Base-by-base conservation (phyloP, 257 asterid genomes). In the Marsdenia floribunda region DNA sequence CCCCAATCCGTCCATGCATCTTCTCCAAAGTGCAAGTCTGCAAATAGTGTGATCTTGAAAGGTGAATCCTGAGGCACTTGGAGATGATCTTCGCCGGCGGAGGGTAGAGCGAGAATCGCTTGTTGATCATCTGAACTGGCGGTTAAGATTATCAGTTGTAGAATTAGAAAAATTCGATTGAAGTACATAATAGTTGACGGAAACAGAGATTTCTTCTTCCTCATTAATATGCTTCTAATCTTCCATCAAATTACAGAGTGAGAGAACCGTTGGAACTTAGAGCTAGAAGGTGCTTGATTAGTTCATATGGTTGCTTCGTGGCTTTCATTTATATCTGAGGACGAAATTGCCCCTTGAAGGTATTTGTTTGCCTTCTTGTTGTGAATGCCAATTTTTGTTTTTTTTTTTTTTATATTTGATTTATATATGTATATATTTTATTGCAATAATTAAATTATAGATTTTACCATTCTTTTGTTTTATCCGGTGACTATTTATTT, bases 21-120 rank as follows among this genome's bases (percentile, higher is more conserved):
- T 86, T 92, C 99, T 29, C 98, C 98, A 38, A 94, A 94, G 72
- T 94, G 98, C 42, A 94, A 90, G 86, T 92, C 99, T 0, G 97
- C 95, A 35, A 92, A 94, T 57, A 94, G 79, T 38, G 93, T 92
- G 46, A 92, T 80, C 83, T 84, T 89, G 85, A 89, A 91, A 12
- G 93, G 77, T 42, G 85, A 86, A 60, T 87, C 86, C 6, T 55
- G 75, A 73, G 81, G 83, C 75, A 90, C 40, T 75, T 65, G 91
- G 64, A 91, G 68, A 79, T 76, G 68, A 57, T 50, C 83, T 14
- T 33, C 85, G 63, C 82, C 58, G 58, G 70, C 55, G 68, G 79
- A 81, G n/a, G 69, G 78, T 10, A 66, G 73, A 35, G 82, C 15
- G 24, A 70, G 15, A 21, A 22, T 54, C 68, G 18, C 68, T 52